Conservation (phyloP, 495 filamentous ascomycete species). For the Trichoderma parareesei region DNA sequence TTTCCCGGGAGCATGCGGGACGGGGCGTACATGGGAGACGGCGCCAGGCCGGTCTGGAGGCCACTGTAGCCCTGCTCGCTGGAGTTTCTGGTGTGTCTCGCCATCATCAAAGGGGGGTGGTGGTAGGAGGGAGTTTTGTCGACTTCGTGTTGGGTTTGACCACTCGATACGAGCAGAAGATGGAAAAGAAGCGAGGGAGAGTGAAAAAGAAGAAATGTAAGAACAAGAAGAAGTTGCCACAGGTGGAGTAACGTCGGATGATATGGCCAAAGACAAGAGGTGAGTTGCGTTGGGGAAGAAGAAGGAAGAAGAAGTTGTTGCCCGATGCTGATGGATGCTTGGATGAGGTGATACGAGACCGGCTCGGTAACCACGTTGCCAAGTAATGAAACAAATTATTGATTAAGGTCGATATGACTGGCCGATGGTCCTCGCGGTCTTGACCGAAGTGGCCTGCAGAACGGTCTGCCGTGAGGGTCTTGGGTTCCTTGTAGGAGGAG, state of each 20-base stretch:
- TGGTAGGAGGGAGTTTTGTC: not conserved
- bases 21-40: constrained; percentile 11
- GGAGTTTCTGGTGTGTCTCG: constrained; percentile 1
- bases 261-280: not conserved
- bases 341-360: constrained; percentile 9
- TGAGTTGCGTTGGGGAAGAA: not conserved
- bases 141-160: not conserved
- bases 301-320: too few relatives aligned
- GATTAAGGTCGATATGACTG: constrained; percentile 2
- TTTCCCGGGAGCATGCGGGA: constrained; percentile 9
- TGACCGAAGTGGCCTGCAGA: constrained; percentile 6
- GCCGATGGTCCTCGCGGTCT: constrained; percentile 5
- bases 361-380: constrained; percentile 1
- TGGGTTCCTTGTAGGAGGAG: constrained; percentile 3
- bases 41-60: not conserved
- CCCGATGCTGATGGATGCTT: not conserved
- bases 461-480: constrained; percentile 6
- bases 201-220: too few relatives aligned
- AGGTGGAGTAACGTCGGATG: not conserved
- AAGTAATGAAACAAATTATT: constrained; percentile 6
- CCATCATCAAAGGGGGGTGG: not conserved
- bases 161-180: too few relatives aligned
- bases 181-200: too few relatives aligned
- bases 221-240: not conserved
- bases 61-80: constrained; percentile 5